These are phyloP conservation scores for Metarhizium anisopliae DNA, from an alignment of 2,329 filamentous ascomycete species.

Conservation along the genomic window DNA sequence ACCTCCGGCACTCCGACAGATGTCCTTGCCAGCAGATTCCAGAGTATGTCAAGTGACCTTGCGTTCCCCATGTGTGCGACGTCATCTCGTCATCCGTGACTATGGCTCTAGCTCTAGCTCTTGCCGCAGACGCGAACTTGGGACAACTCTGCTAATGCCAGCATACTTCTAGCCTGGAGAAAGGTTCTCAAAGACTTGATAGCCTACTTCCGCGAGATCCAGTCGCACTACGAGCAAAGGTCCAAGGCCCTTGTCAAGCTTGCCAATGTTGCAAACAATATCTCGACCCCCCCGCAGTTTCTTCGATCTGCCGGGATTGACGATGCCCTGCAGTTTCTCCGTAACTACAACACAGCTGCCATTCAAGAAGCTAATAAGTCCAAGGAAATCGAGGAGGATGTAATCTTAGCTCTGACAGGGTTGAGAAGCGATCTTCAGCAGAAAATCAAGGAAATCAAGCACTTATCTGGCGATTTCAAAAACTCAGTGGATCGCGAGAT, in stretches of 20 bases:
- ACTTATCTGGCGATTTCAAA: conserved; percentile 88
- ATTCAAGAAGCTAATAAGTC: conserved; percentile 80
- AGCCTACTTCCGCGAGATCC: conserved; percentile 85
- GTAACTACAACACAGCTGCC: conserved; percentile 73
- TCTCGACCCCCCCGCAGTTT: conserved; percentile 64
- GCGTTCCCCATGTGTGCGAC: neutral
- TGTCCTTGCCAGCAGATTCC: conserved; percentile 75
- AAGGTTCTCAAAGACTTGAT: conserved; percentile 94
- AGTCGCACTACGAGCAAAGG: conserved; percentile 77
- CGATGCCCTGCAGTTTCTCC: conserved; percentile 74
- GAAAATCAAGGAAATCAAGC: conserved; percentile 98
- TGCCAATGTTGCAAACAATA: conserved; percentile 76
- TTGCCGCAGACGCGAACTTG: neutral
- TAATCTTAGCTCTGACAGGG: conserved; percentile 78
- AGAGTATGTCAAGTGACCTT: conserved; percentile 49
- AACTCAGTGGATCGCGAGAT: conserved; percentile 95
- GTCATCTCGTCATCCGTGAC: neutral
- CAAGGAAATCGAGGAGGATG: conserved; percentile 81
- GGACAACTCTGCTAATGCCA: neutral
- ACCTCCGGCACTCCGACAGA: conserved; percentile 85
- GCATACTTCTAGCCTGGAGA: conserved; percentile 63
- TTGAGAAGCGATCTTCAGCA: conserved; percentile 81
- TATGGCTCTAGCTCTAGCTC: neutral
- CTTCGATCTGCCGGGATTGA: conserved; percentile 74
- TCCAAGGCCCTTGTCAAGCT: conserved; percentile 77